These are phyloP conservation scores for Gnomoniopsis sp. DNA, from an alignment of 2,329 filamentous ascomycete species.

Conservation along the genomic window DNA sequence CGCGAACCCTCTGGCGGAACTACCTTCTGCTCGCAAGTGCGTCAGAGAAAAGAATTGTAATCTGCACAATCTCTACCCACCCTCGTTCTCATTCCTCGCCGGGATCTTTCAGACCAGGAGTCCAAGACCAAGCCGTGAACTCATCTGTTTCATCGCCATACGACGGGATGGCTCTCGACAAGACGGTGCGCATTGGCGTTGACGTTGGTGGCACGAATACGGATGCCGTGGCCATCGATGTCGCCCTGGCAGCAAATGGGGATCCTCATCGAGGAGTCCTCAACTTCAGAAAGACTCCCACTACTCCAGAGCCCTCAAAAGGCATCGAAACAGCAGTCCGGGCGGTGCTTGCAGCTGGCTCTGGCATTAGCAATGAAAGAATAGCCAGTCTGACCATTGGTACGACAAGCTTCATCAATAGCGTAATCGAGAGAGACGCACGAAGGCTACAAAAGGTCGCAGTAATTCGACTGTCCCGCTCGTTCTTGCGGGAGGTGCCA, in stretches of 20 bases:
- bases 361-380: conserved; percentile 1
- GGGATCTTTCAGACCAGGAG: not conserved
- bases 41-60: too few species aligned
- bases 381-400: conserved; percentile 20
- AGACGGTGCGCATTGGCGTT: conserved; percentile 9
- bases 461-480: conserved; percentile 28
- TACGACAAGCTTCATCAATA: conserved; percentile 24
- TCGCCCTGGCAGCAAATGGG: conserved; percentile 18
- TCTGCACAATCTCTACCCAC: too few species aligned
- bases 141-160: too few species aligned
- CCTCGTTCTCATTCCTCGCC: too few species aligned
- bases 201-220: conserved; percentile 19
- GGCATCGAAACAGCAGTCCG: conserved; percentile 20
- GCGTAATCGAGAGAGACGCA: conserved; percentile 22
- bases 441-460: conserved; percentile 26
- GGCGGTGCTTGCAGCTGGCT: conserved; percentile 7
- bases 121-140: not conserved
- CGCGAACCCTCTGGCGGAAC: too few species aligned
- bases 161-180: not conserved
- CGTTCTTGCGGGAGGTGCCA: conserved; percentile 36
- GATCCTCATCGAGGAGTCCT: conserved; percentile 30
- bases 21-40: too few species aligned
- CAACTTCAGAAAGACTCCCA: conserved; percentile 20
- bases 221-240: conserved; percentile 26
- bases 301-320: conserved; percentile 19